Conservation (phyloP, 2,329 filamentous ascomycete genomes). For the Botrytis aclada region DNA sequence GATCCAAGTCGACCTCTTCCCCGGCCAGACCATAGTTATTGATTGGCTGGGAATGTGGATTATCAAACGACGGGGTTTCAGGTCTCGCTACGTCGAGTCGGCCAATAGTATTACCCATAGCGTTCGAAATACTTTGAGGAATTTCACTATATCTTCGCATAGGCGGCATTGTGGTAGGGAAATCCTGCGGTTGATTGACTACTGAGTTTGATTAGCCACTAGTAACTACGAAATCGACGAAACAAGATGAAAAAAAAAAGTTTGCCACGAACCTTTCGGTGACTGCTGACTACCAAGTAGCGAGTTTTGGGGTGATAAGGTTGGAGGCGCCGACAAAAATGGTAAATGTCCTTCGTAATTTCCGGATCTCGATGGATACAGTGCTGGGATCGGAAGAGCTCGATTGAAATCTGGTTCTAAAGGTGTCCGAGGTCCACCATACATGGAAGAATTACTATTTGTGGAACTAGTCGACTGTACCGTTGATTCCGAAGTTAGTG, state of each 20-base stretch:
- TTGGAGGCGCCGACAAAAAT: slow-evolving; percentile 30
- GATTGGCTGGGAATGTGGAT: slow-evolving; percentile 23
- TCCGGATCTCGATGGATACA: slow-evolving; percentile 32
- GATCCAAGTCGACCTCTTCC: slow-evolving; percentile 47
- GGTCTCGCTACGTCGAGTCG: not conserved
- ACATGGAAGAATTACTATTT: slow-evolving; percentile 31
- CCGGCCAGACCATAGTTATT: slow-evolving; percentile 29
- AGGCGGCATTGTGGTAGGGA: slow-evolving; percentile 30
- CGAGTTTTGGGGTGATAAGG: slow-evolving; percentile 33
- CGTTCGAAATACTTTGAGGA: slow-evolving; percentile 5
- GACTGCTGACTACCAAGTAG: slow-evolving; percentile 27
- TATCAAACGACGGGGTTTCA: slow-evolving; percentile 14
- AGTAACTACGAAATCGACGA: not conserved
- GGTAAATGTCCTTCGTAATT: slow-evolving; percentile 34
- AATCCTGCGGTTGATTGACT: slow-evolving; percentile 28
- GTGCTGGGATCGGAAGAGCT: slow-evolving; percentile 31
- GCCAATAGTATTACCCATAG: slow-evolving; percentile 1
- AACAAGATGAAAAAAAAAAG: not conserved
- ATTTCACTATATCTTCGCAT: slow-evolving; percentile 28
- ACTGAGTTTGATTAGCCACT: slow-evolving; percentile 14
- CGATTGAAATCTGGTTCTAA: slow-evolving; percentile 36
- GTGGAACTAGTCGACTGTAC: slow-evolving; percentile 31
- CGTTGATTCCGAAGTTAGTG: slow-evolving; percentile 35
- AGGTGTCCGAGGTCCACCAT: slow-evolving; percentile 34
- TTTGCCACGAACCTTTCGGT: slow-evolving; percentile 31